phyloP scores from a whole-genome alignment of 805 yeast species.

The Yarrowia deformans region DNA sequence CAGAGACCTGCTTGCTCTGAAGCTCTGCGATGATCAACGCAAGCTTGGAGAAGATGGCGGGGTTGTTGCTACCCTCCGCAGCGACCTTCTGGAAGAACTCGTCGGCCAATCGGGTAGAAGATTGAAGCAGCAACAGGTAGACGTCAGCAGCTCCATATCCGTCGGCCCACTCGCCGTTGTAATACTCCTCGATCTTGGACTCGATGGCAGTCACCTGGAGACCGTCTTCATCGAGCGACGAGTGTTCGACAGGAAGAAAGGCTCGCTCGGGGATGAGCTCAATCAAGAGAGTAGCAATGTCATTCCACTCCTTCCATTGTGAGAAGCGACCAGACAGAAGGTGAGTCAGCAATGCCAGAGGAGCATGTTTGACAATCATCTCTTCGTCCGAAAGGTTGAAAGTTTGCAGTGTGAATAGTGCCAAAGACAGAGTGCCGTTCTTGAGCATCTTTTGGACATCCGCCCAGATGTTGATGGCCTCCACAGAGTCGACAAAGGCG shows the following conservation, averaged over 20 bases:
- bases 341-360: conserved; percentile 62
- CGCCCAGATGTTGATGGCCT: conserved; percentile 79
- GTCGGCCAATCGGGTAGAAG: conserved; percentile 8
- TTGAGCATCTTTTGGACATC: conserved; percentile 39
- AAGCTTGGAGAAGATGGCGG: conserved; percentile 35
- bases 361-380: conserved; percentile 77
- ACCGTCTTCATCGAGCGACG: conserved; percentile 45
- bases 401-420: conserved; percentile 64
- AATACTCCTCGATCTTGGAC: conserved; percentile 6
- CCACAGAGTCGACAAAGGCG: conserved; percentile 84
- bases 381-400: conserved; percentile 89
- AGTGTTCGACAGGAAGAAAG: conserved; percentile 61
- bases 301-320: conserved; percentile 32
- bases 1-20: conserved; percentile 8
- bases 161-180: conserved; percentile 10
- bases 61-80: conserved; percentile 17
- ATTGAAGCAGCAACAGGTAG: conserved; percentile 12
- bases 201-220: conserved; percentile 45
- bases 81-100: conserved; percentile 25
- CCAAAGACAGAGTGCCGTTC: conserved; percentile 55
- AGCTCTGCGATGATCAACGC: conserved; percentile 14
- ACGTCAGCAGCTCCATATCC: conserved; percentile 33
- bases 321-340: conserved; percentile 16
- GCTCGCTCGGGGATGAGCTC: conserved; percentile 69
- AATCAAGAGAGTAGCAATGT: conserved; percentile 56